These are phyloP conservation scores for Lodderomyces orthopsilosis DNA, from an alignment of 1,139 yeast genomes.

Conservation along the genomic window DNA sequence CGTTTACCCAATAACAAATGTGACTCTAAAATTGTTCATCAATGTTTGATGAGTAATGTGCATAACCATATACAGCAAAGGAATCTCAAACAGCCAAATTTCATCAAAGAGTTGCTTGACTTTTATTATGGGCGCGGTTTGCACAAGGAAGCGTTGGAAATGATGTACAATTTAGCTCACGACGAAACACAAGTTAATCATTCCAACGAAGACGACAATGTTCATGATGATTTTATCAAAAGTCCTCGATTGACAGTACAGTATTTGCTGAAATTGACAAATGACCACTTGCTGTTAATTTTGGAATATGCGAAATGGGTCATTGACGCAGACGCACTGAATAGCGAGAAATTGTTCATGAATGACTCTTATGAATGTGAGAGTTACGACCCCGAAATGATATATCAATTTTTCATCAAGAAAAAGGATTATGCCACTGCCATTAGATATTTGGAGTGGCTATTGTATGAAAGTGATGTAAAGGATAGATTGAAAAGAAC, in stretches of 20 bases:
- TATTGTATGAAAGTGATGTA: slow-evolving; percentile 42
- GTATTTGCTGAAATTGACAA: slow-evolving; percentile 63
- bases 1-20: slow-evolving; percentile 72
- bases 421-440: slow-evolving; percentile 33
- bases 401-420: slow-evolving; percentile 46
- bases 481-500: slow-evolving; percentile 38
- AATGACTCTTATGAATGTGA: slow-evolving; percentile 65
- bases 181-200: slow-evolving; percentile 20
- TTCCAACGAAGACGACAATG: slow-evolving; percentile 14
- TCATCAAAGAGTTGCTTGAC: slow-evolving; percentile 71
- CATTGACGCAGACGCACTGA: slow-evolving; percentile 27
- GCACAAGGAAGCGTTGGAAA: slow-evolving; percentile 67
- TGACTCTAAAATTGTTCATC: slow-evolving; percentile 60
- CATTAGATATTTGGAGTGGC: slow-evolving; percentile 61
- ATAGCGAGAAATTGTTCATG: slow-evolving; percentile 55
- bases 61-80: slow-evolving; percentile 29
- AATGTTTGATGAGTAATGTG: slow-evolving; percentile 39
- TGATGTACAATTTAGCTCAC: slow-evolving; percentile 45
- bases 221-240: slow-evolving; percentile 24
- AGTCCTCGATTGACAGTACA: slow-evolving; percentile 55
- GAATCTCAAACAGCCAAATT: slow-evolving; percentile 26
- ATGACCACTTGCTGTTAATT: slow-evolving; percentile 50
- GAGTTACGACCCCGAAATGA: slow-evolving; percentile 51
- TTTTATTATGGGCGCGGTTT: slow-evolving; percentile 64
- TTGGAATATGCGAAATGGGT: slow-evolving; percentile 61